A percentile compares a stretch with the other conserved stretches of the same genome.
phyloP scores from a whole-genome alignment of 495 filamentous ascomycete genomes.

The Penicillium steckii region DNA sequence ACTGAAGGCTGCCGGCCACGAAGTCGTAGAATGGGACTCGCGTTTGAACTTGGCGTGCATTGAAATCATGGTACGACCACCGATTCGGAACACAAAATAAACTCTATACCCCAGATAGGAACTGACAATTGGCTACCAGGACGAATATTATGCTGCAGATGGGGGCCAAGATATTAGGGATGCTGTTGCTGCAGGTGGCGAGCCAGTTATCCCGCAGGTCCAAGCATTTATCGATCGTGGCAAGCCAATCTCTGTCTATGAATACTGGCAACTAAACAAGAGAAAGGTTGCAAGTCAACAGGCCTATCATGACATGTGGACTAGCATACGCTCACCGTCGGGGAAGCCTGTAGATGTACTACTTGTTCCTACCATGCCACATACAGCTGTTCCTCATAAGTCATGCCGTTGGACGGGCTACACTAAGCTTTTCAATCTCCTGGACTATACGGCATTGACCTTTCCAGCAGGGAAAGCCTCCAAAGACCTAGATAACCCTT shows the following conservation, averaged over 20 bases:
- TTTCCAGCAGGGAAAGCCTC: conserved; percentile 53
- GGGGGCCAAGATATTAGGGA: conserved; percentile 54
- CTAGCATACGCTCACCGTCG: conserved; percentile 40
- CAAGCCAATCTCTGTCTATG: conserved; percentile 49
- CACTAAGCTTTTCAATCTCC: conserved; percentile 66
- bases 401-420: conserved; percentile 54
- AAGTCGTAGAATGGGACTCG: conserved; percentile 47
- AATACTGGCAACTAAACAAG: conserved; percentile 57
- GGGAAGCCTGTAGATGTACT: conserved; percentile 60
- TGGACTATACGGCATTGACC: conserved; percentile 60
- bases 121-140: no score
- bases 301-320: conserved; percentile 57
- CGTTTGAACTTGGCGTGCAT: conserved; percentile 43
- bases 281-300: conserved; percentile 51
- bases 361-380: conserved; percentile 51
- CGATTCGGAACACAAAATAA: no score
- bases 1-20: conserved; percentile 42
- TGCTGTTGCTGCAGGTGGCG: conserved; percentile 44
- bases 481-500: conserved; percentile 43
- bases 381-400: conserved; percentile 47
- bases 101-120: no score
- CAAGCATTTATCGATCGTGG: conserved; percentile 43
- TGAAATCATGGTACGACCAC: conserved; percentile 46
- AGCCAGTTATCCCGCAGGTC: conserved; percentile 55
- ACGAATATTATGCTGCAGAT: conserved; percentile 52